A percentile compares a stretch with the other conserved stretches of the same genome.
phyloP scores from a whole-genome alignment of 805 yeast genomes.

The Aciculoconidium aculeatum region DNA sequence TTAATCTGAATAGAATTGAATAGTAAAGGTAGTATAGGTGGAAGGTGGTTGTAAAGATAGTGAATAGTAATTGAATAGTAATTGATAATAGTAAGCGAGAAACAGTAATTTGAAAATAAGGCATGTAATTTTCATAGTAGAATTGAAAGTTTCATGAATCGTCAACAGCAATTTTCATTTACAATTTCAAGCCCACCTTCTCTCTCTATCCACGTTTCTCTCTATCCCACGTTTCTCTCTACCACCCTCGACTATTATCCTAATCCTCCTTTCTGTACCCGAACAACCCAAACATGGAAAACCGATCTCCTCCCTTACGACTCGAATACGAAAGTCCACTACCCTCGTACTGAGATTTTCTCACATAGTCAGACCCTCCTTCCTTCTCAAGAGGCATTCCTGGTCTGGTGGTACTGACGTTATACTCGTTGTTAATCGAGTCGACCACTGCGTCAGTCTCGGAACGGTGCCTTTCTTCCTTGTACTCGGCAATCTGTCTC shows the following conservation, averaged over 20 bases:
- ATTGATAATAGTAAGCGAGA: too few species aligned
- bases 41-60: too few species aligned
- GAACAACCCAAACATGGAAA: slow-evolving; percentile 26
- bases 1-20: slow-evolving; percentile 1
- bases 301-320: slow-evolving; percentile 53
- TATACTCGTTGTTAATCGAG: slow-evolving; percentile 23
- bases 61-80: too few species aligned
- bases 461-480: slow-evolving; percentile 27
- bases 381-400: slow-evolving; percentile 45
- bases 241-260: slow-evolving; percentile 7
- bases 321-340: slow-evolving; percentile 54
- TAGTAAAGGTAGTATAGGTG: too few species aligned
- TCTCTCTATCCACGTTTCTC: not conserved
- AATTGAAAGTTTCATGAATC: too few species aligned
- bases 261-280: slow-evolving; percentile 12
- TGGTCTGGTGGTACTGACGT: slow-evolving; percentile 37
- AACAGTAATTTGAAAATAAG: too few species aligned
- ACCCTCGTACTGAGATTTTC: slow-evolving; percentile 66
- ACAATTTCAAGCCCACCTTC: too few species aligned
- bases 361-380: slow-evolving; percentile 16
- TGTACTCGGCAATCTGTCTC: slow-evolving; percentile 27
- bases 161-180: too few species aligned
- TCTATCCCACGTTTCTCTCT: not conserved
- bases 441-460: slow-evolving; percentile 34
- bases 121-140: too few species aligned